Conservation (phyloP, 2,329 filamentous ascomycete species). For the Beauveria asiatica region DNA sequence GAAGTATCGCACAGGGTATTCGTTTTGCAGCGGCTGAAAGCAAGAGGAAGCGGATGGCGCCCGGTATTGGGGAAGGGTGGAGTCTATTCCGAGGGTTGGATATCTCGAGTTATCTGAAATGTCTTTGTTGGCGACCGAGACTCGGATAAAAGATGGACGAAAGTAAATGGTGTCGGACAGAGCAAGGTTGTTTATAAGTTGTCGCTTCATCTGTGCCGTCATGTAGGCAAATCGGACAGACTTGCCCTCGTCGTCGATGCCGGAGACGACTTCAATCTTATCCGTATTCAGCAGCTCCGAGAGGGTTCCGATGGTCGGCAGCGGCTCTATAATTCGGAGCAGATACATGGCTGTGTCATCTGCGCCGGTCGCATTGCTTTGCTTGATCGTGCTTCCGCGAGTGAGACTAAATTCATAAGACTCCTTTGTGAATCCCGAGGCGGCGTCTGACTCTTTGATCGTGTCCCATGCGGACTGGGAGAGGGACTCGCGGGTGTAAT, state of each 20-base stretch:
- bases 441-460: constrained; percentile 1
- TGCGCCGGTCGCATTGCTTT: background rate
- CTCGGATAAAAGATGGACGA: constrained; percentile 8
- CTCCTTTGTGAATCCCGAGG: constrained; percentile 10
- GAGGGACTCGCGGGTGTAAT: constrained; percentile 1
- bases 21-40: constrained; percentile 14
- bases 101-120: constrained; percentile 8
- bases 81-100: constrained; percentile 15
- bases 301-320: background rate
- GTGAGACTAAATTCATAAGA: constrained; percentile 11
- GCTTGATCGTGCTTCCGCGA: background rate
- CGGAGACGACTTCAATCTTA: background rate
- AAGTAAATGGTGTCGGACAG: background rate
- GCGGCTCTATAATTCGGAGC: background rate
- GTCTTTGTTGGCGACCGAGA: constrained; percentile 12
- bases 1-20: constrained; percentile 31
- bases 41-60: constrained; percentile 16
- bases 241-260: background rate
- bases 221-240: background rate
- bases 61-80: constrained; percentile 15
- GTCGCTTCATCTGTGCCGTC: background rate
- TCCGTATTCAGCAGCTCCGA: background rate
- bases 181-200: background rate
- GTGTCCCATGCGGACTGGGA: constrained; percentile 9
- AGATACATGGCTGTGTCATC: background rate